Evolutionary conservation across 129 eudicot genomes (phyloP), one percentile per base, ranked within the genome.

Genomic region (Lonicera japonica): DNA sequence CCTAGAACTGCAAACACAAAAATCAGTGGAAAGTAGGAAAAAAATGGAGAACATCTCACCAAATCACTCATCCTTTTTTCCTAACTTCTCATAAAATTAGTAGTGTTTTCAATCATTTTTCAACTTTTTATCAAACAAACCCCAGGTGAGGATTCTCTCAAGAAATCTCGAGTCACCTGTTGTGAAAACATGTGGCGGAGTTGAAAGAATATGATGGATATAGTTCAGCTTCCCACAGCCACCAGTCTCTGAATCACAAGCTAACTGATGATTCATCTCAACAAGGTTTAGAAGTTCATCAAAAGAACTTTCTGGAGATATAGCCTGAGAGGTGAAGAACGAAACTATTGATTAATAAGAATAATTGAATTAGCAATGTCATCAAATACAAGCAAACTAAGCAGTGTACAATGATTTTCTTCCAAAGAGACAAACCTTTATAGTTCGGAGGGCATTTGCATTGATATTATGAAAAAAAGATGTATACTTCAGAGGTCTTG

Each of bases 371-470:
- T n/a, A 21, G 38, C 47, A 56, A 23, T 21, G 50, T 21, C 63
- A 14, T 13, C 41, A 43, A 19, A 5, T n/a, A 18, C 13, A n/a
- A 25, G 2, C 18, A 54, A 18, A 70, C 9, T 11, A 16, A 21
- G 56, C 25, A 72, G 21, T 57, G 17, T 1, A n/a, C 21, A 75
- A 71, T 56, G 58, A 12, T 22, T 65, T 25, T 67, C 19, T n/a
- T 0, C 38, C 51, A 41, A 54, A 56, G 59, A 58, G 65, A 70
- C 81, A 59, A 75, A 70, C 97, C 95, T 87, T 87, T 81, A 84
- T 87, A 64, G 97, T 91, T 23, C 97, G 88, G 41, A 91, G 94
- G 57, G 97, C 85, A 67, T 83, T 87, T 80, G 97, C 97, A 74
- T 91, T 91, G 34, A 91, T 87, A 68, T 91, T 90, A 64, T 84